Percentiles rank a stretch among this genome's conserved stretches.
phyloP scores from a whole-genome alignment of 768 basidiomycete species.

The Panellus pusillus region DNA sequence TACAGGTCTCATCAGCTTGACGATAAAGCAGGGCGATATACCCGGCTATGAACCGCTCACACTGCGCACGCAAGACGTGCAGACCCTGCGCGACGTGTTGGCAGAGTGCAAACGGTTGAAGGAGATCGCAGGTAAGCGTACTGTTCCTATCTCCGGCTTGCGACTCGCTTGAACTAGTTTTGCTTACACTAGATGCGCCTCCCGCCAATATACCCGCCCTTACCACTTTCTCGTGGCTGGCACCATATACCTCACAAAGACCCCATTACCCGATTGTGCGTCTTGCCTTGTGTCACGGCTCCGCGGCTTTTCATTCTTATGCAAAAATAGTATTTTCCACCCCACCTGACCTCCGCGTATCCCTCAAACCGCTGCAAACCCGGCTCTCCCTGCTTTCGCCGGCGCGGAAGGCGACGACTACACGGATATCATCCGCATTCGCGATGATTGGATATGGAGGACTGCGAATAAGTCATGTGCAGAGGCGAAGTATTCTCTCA shows the following conservation, averaged over 20 bases:
- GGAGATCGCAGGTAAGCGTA: constrained; percentile 44
- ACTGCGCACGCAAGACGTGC: constrained; percentile 49
- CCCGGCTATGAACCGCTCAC: constrained; percentile 34
- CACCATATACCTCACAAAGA: constrained; percentile 38
- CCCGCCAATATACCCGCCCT: constrained; percentile 29
- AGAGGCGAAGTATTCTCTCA: constrained; percentile 34
- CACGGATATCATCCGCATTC: constrained; percentile 55
- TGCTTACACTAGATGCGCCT: constrained; percentile 3
- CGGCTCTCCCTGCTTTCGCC: constrained; percentile 62
- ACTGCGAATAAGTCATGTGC: constrained; percentile 39
- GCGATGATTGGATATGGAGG: constrained; percentile 63
- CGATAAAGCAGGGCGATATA: constrained; percentile 46
- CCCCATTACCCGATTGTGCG: constrained; percentile 30
- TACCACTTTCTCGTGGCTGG: constrained; percentile 46
- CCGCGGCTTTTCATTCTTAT: constrained; percentile 21
- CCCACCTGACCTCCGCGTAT: constrained; percentile 57
- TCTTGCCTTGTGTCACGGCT: constrained; percentile 1
- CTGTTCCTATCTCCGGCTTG: no score
- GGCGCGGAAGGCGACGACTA: constrained; percentile 64
- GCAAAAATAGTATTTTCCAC: constrained; percentile 35
- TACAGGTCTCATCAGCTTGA: constrained; percentile 52
- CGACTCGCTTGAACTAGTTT: background rate
- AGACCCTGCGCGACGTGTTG: constrained; percentile 45
- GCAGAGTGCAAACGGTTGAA: constrained; percentile 60
- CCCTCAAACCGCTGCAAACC: constrained; percentile 45